A percentile compares a stretch with the other conserved stretches of the same genome.
These are phyloP conservation scores for Phytophthora kernoviae DNA, from an alignment of 352 stramenopile species.

Conservation along the genomic window DNA sequence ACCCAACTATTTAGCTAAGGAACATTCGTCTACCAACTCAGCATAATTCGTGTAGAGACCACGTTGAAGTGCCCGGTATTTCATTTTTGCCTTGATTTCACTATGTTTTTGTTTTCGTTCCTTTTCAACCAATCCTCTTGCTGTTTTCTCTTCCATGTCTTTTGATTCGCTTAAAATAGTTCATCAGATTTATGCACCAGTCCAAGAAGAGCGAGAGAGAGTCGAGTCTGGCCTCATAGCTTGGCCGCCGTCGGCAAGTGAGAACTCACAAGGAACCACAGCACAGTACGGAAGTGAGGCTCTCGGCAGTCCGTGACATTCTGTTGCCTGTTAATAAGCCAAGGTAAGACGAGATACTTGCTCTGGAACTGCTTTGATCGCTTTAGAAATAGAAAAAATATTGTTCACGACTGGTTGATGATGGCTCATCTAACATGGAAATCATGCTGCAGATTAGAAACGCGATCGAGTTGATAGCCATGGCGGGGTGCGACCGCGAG, in stretches of 20 bases:
- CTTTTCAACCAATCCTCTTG: too few species aligned
- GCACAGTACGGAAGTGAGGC: background rate
- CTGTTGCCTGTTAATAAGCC: background rate
- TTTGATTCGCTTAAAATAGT: background rate
- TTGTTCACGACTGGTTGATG: background rate
- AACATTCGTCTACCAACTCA: slow-evolving; percentile 1
- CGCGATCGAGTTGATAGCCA: slow-evolving; percentile 39
- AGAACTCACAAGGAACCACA: background rate
- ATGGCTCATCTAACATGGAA: too few species aligned
- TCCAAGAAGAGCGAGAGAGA: slow-evolving; percentile 3
- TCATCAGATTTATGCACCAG: background rate
- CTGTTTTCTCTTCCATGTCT: too few species aligned
- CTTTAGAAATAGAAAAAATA: background rate
- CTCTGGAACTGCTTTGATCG: background rate
- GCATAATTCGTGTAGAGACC: background rate
- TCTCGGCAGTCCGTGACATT: too few species aligned
- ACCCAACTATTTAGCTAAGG: slow-evolving; percentile 26
- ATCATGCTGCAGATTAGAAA: slow-evolving; percentile 27
- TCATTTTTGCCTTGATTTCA: background rate
- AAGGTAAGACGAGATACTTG: background rate
- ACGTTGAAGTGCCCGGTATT: background rate
- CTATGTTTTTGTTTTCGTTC: background rate
- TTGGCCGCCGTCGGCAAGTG: background rate
- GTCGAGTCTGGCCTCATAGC: slow-evolving; percentile 1
- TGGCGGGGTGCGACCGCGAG: slow-evolving; percentile 44